Conservation (phyloP, 2,329 filamentous ascomycete species). For the Davidsoniella australis region DNA sequence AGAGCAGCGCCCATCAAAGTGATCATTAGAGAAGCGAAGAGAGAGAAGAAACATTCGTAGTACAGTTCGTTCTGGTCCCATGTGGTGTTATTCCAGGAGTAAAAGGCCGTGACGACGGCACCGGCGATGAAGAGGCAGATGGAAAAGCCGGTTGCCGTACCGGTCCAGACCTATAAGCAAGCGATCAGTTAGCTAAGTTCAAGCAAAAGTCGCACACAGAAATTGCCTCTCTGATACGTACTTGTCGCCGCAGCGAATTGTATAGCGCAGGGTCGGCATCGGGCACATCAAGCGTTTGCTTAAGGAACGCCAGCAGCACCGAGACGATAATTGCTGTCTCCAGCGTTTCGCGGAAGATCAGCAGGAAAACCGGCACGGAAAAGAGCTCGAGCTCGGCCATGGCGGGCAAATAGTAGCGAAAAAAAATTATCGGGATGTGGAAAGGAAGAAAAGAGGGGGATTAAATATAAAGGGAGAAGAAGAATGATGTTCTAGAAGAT, state of each 20-base stretch:
- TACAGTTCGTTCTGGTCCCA: slow-evolving; percentile 56
- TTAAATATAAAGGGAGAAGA: not conserved
- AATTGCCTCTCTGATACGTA: not conserved
- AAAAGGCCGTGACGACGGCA: slow-evolving; percentile 57
- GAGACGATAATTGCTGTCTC: slow-evolving; percentile 77
- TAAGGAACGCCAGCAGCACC: slow-evolving; percentile 67
- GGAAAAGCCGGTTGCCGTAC: slow-evolving; percentile 42
- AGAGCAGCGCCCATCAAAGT: slow-evolving; percentile 65
- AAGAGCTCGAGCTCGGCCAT: slow-evolving; percentile 52
- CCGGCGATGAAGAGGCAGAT: slow-evolving; percentile 49
- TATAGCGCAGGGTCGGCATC: slow-evolving; percentile 10
- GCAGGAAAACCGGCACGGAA: slow-evolving; percentile 71
- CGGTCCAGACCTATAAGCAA: slow-evolving; percentile 41
- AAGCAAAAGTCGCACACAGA: not conserved
- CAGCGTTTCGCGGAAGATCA: slow-evolving; percentile 71
- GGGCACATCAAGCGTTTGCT: slow-evolving; percentile 47
- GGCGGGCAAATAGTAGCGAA: not conserved
- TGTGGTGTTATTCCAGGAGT: slow-evolving; percentile 30
- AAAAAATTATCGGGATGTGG: not conserved
- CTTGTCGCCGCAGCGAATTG: slow-evolving; percentile 10
- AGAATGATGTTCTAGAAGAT: not conserved
- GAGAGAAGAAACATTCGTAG: slow-evolving; percentile 64
- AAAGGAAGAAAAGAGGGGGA: not conserved
- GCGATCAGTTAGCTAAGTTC: not conserved
- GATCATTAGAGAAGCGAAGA: slow-evolving; percentile 66